Evolutionary conservation across 1,284 basidiomycete species (phyloP).

Genomic region (Trichosporon ovoides): DNA sequence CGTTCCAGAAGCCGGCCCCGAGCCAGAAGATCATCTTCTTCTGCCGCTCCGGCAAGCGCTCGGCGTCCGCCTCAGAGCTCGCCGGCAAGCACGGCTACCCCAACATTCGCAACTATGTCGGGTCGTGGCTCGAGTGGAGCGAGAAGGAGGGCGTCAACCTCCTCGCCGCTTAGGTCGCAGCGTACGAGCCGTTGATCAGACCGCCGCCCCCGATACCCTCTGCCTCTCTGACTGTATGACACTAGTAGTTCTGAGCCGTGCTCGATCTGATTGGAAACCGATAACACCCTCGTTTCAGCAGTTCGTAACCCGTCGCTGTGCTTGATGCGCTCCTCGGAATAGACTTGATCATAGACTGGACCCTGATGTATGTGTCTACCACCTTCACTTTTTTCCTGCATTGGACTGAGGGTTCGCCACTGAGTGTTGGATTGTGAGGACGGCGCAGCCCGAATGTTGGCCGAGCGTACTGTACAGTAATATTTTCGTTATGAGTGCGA

Average conservation of each 20-base stretch:
- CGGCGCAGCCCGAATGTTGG: too few relatives aligned
- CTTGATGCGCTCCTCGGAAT: background rate
- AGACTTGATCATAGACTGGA: conserved; percentile 6
- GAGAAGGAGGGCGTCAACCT: conserved; percentile 26
- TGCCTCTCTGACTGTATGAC: background rate
- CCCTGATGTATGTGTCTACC: conserved; percentile 5
- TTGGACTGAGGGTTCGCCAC: too few relatives aligned
- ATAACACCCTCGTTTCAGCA: too few relatives aligned
- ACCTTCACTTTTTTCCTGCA: background rate
- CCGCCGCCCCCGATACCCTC: background rate
- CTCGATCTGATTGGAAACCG: too few relatives aligned
- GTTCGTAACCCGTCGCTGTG: too few relatives aligned
- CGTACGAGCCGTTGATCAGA: background rate
- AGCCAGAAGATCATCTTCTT: conserved; percentile 85
- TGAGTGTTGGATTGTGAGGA: too few relatives aligned
- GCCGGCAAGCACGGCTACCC: conserved; percentile 76
- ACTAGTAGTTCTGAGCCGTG: background rate
- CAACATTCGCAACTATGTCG: conserved; percentile 83
- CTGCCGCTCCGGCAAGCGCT: conserved; percentile 85
- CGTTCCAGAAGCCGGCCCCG: conserved; percentile 73
- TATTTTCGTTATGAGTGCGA: too few relatives aligned
- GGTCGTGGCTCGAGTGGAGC: conserved; percentile 90
- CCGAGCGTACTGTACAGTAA: too few relatives aligned
- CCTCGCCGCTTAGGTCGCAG: background rate
- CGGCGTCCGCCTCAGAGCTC: conserved; percentile 74